phyloP scores from a whole-genome alignment of 2,329 filamentous ascomycete species.

The Fusarium circinatum region DNA sequence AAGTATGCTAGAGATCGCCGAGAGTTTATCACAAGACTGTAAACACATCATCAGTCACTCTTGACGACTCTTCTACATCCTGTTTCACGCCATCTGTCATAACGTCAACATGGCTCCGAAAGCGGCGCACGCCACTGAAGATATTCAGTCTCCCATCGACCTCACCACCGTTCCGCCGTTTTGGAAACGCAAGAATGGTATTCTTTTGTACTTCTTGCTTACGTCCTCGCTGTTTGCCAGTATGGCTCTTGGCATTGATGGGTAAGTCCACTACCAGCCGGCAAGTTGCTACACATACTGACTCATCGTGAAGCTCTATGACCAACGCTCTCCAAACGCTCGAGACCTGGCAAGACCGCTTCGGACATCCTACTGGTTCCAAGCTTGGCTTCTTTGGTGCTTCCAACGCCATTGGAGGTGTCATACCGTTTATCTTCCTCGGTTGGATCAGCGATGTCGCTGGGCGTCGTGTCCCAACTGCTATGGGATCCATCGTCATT shows the following conservation, averaged over 20 bases:
- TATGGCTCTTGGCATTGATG: slow-evolving; percentile 55
- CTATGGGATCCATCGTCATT: slow-evolving; percentile 52
- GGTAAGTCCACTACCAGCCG: slow-evolving; percentile 41
- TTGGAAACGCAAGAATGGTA: slow-evolving; percentile 54
- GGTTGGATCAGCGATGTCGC: slow-evolving; percentile 50
- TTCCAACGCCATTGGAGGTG: slow-evolving; percentile 53
- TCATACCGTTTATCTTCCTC: slow-evolving; percentile 51
- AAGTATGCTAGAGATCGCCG: slow-evolving; percentile 1
- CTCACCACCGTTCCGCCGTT: slow-evolving; percentile 47
- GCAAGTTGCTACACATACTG: neutral
- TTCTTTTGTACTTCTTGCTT: slow-evolving; percentile 55
- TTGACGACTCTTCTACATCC: neutral
- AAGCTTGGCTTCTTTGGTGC: slow-evolving; percentile 54
- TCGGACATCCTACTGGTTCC: slow-evolving; percentile 52
- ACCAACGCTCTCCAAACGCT: slow-evolving; percentile 55
- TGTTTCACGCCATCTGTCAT: neutral
- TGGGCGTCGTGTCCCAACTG: slow-evolving; percentile 50
- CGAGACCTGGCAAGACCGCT: slow-evolving; percentile 51
- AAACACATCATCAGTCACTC: neutral
- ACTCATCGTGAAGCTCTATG: slow-evolving; percentile 37
- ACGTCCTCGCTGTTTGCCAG: slow-evolving; percentile 56
- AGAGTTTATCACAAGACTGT: neutral
- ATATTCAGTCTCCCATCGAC: slow-evolving; percentile 47
- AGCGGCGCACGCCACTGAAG: slow-evolving; percentile 46
- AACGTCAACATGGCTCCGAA: slow-evolving; percentile 46